These are phyloP conservation scores for Wallacemonas rigidus DNA, from an alignment of 208 protist species.

Conservation along the genomic window DNA sequence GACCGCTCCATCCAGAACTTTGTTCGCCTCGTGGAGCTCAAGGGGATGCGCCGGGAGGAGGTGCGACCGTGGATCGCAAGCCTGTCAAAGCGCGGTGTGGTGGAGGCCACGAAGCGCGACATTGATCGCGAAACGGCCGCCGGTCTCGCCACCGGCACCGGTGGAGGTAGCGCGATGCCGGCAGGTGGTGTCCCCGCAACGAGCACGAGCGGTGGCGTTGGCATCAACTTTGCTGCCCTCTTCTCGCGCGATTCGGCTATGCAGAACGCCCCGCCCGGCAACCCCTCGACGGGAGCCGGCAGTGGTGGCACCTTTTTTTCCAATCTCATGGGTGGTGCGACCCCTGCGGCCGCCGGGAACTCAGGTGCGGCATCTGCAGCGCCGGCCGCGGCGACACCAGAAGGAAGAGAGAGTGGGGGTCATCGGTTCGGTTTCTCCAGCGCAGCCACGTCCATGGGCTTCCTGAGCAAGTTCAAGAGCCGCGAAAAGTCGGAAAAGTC, in stretches of 20 bases:
- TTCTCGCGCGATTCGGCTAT: conserved; percentile 40
- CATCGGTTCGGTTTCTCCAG: conserved; percentile 63
- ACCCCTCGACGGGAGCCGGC: conserved; percentile 8
- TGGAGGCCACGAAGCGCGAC: conserved; percentile 86
- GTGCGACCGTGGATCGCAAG: conserved; percentile 74
- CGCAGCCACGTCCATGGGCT: conserved; percentile 64
- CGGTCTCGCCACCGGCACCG: conserved; percentile 39
- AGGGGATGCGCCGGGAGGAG: conserved; percentile 79
- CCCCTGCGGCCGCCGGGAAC: not conserved
- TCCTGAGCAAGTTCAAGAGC: conserved; percentile 77
- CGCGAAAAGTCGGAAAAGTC: conserved; percentile 24
- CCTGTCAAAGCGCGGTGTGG: conserved; percentile 84
- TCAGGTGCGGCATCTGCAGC: not conserved
- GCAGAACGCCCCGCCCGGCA: conserved; percentile 3
- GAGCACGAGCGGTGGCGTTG: conserved; percentile 16
- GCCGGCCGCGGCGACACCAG: not conserved
- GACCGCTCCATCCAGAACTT: conserved; percentile 89
- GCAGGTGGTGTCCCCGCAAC: not conserved
- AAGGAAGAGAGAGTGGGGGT: conserved; percentile 36
- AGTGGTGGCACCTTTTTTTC: not conserved
- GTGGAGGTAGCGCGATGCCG: conserved; percentile 6
- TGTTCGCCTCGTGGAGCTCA: conserved; percentile 83
- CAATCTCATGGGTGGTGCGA: not conserved
- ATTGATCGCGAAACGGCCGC: conserved; percentile 37
- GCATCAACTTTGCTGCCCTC: conserved; percentile 55